phyloP scores from a whole-genome alignment of 345 rosid species.

The Rhizophora apiculata region DNA sequence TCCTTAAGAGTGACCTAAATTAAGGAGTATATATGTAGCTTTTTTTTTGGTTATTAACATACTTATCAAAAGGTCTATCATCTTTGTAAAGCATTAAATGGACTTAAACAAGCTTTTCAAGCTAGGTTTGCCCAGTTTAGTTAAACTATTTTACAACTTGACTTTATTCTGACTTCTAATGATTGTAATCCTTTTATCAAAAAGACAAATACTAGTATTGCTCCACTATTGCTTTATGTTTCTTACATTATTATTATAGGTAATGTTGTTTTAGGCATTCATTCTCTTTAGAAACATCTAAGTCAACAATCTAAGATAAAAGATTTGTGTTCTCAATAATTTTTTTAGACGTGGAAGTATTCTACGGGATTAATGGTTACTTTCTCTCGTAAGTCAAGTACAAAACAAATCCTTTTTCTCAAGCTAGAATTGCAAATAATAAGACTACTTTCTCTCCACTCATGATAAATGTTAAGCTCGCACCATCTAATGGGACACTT shows the following conservation, averaged over 20 bases:
- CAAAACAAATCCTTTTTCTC: too few species aligned
- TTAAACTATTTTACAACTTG: neutral
- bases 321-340: neutral
- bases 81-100: neutral
- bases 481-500: too few species aligned
- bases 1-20: neutral
- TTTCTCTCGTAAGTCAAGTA: neutral
- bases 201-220: neutral
- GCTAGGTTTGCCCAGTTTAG: neutral
- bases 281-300: neutral
- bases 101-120: neutral
- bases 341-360: neutral
- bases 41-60: neutral
- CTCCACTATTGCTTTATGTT: neutral
- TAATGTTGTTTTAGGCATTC: neutral
- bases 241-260: too few species aligned
- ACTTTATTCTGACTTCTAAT: neutral
- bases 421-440: too few species aligned
- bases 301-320: too few species aligned
- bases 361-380: neutral
- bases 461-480: too few species aligned
- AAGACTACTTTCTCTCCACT: too few species aligned
- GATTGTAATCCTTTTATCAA: too few species aligned
- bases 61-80: neutral
- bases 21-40: neutral